phyloP scores from a whole-genome alignment of 1,284 basidiomycete species.

The Trametes polyzona region DNA sequence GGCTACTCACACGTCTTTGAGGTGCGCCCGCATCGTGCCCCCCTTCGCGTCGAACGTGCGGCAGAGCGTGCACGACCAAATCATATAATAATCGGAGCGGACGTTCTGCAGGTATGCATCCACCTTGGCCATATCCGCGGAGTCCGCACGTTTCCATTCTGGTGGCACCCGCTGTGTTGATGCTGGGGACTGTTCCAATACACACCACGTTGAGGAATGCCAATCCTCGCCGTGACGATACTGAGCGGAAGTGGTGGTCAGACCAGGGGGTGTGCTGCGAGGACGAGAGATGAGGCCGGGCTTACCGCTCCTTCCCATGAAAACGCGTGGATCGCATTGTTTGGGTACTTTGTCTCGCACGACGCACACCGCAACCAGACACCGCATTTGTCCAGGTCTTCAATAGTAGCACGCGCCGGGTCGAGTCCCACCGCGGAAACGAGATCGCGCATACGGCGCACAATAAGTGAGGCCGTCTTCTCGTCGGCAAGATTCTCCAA shows the following conservation, averaged over 20 bases:
- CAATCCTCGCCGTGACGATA: too few relatives aligned
- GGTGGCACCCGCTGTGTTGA: neutral
- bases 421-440: constrained; percentile 5
- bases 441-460: neutral
- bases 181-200: neutral
- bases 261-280: too few relatives aligned
- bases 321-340: neutral
- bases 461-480: neutral
- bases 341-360: neutral
- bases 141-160: neutral
- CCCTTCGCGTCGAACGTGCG: neutral
- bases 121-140: neutral
- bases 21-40: neutral
- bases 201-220: neutral
- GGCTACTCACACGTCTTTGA: neutral
- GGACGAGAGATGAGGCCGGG: neutral
- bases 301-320: neutral
- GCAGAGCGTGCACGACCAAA: neutral
- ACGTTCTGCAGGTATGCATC: neutral
- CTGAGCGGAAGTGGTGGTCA: too few relatives aligned
- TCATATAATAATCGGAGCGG: neutral
- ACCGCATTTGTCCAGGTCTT: neutral
- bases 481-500: neutral
- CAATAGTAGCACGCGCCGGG: neutral
- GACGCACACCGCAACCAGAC: neutral